These are phyloP conservation scores for Strigomonas galati DNA, from an alignment of 208 protist species.

Conservation along the genomic window DNA sequence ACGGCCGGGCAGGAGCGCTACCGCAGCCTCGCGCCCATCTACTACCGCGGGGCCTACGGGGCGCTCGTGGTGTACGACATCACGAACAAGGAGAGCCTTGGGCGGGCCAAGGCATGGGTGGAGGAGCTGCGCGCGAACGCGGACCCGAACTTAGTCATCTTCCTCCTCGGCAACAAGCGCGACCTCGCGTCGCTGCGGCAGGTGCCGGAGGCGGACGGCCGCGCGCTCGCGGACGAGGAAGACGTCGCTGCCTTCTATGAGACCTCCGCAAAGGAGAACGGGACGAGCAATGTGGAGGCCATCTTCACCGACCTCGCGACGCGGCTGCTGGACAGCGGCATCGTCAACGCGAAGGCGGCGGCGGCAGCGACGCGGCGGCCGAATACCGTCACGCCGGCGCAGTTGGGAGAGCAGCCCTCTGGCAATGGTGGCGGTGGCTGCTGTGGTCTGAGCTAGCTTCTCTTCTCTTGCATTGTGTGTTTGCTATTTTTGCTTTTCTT, in stretches of 20 bases:
- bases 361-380: slow-evolving; percentile 12
- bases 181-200: slow-evolving; percentile 90
- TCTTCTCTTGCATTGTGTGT: slow-evolving; percentile 18
- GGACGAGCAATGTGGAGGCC: slow-evolving; percentile 74
- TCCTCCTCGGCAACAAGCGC: slow-evolving; percentile 96
- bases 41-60: slow-evolving; percentile 91
- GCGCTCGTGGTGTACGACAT: slow-evolving; percentile 98
- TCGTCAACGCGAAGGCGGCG: slow-evolving; percentile 13
- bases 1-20: slow-evolving; percentile 92
- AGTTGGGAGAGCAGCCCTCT: not conserved
- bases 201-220: slow-evolving; percentile 72
- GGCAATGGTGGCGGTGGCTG: not conserved
- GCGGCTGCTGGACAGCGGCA: slow-evolving; percentile 89
- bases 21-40: slow-evolving; percentile 88
- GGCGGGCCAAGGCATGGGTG: slow-evolving; percentile 95
- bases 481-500: slow-evolving; percentile 21
- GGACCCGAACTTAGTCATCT: slow-evolving; percentile 87
- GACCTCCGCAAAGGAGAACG: slow-evolving; percentile 76
- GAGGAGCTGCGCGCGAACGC: slow-evolving; percentile 93
- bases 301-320: slow-evolving; percentile 88
- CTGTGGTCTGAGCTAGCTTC: slow-evolving; percentile 1
- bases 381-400: not conserved
- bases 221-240: slow-evolving; percentile 61
- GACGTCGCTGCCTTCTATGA: slow-evolving; percentile 81
- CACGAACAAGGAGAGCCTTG: slow-evolving; percentile 93